Base-by-base conservation (phyloP, 2,329 filamentous ascomycete species). In the Cercospora sojina region DNA sequence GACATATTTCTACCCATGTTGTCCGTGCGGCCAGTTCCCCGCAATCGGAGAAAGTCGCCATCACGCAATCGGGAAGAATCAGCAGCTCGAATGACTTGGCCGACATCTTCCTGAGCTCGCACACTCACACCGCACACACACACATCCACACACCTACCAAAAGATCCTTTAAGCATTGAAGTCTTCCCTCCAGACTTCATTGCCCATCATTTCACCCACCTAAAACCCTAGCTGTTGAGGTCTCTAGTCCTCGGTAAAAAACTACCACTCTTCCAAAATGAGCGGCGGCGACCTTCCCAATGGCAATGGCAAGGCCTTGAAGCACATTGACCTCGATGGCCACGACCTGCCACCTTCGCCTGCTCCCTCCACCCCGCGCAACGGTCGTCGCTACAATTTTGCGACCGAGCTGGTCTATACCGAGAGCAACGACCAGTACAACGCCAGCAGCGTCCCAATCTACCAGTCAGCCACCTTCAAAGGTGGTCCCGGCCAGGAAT, bases 401-500 rank as follows among this genome's bases (percentile, higher is more conserved):
- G 94, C 94, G 65, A 99, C 95, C 4, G 95, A 99, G 81, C 84
- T 99, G 69, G 95, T 99, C 67, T 98, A 94, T 80, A 98, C 94
- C 60, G 95, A 99, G 74, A 89, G 90, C 78, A 95, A 90, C 80
- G 95, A 99, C 80, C 95, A 99, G 83, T 97, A 98, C 84, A 96
- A 96, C 77, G 88, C 95, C 65, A 97, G 92, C 74, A 98, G 93
- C 79, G 90, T 96, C 74, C 95, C 95, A 62, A 98, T 99, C 77
- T 99, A 99, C 80, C 95, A 90, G 86, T 96, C 92, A 58, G 96
- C 95, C 58, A 99, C 95, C 41, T 99, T 99, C 85, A 99, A 99
- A 82, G 95, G 98, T 38, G 76, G 76, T 10, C 92, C 92, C 67
- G 91, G 88, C 72, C 84, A 87, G 76, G 93, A 98, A 80, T 99